Conservation (phyloP, 176 grass and related monocot species). For the Carex kokanica region DNA sequence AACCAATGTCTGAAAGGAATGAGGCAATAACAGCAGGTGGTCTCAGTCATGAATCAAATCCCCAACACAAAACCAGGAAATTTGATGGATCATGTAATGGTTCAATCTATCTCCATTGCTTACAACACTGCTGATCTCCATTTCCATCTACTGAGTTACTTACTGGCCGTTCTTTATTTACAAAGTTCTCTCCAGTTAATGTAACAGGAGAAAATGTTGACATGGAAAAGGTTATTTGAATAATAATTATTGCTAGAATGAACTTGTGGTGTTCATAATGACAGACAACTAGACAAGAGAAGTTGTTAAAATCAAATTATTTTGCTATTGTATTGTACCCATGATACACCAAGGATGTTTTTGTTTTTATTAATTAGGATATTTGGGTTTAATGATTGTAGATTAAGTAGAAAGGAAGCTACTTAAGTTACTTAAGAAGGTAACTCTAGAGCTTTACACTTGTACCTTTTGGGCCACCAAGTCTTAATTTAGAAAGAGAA, state of each 20-base stretch:
- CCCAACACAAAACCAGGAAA: slow-evolving; percentile 12
- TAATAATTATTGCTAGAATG: slow-evolving; percentile 11
- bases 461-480: neutral
- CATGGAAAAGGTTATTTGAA: slow-evolving; percentile 1
- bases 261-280: slow-evolving; percentile 10
- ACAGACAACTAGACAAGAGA: slow-evolving; percentile 28
- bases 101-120: neutral
- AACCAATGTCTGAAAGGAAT: neutral
- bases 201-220: neutral
- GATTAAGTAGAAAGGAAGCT: slow-evolving; percentile 27
- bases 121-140: neutral
- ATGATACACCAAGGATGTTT: neutral
- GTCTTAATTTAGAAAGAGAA: neutral
- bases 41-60: neutral
- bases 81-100: neutral
- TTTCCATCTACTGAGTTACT: neutral
- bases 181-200: neutral
- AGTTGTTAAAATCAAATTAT: neutral
- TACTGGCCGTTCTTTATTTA: neutral
- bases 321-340: neutral
- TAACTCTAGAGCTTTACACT: neutral
- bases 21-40: neutral
- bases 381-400: neutral
- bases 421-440: neutral
- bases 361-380: neutral